These are phyloP conservation scores for Polyplosphaeria fusca DNA, from an alignment of 495 filamentous ascomycete genomes.

Conservation along the genomic window DNA sequence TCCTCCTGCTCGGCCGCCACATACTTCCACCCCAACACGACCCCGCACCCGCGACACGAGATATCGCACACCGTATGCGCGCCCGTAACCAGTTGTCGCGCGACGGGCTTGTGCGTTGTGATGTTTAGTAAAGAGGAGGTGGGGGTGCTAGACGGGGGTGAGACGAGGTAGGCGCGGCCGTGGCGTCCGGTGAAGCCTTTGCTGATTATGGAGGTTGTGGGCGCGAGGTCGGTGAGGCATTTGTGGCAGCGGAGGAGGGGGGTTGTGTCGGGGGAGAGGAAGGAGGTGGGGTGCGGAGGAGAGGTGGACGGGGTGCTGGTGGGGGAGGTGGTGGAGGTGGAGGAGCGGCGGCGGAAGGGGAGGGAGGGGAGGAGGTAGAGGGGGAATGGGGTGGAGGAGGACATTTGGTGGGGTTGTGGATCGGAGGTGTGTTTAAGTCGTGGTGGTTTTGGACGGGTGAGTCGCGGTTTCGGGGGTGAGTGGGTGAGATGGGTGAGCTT, in stretches of 20 bases:
- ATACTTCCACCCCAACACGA: slow-evolving; percentile 89
- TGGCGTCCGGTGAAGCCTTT: slow-evolving; percentile 94
- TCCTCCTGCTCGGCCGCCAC: slow-evolving; percentile 73
- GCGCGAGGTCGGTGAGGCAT: slow-evolving; percentile 73
- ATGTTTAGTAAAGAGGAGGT: slow-evolving; percentile 53
- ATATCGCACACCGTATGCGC: slow-evolving; percentile 46
- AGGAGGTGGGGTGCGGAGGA: slow-evolving; percentile 37
- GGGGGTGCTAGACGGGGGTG: slow-evolving; percentile 44
- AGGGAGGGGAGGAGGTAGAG: slow-evolving; percentile 55
- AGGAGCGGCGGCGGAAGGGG: slow-evolving; percentile 48
- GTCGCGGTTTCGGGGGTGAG: no score
- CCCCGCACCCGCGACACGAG: slow-evolving; percentile 59
- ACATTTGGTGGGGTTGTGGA: background rate
- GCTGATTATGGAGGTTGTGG: slow-evolving; percentile 74
- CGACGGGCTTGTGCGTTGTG: slow-evolving; percentile 58
- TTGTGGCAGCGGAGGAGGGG: slow-evolving; percentile 68
- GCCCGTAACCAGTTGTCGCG: slow-evolving; percentile 75
- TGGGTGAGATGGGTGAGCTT: no score
- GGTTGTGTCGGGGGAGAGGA: slow-evolving; percentile 46
- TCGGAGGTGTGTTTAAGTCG: no score
- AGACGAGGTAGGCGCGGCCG: slow-evolving; percentile 85
- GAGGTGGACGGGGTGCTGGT: slow-evolving; percentile 21
- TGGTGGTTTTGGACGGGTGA: no score
- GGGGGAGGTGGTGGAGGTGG: slow-evolving; percentile 28
- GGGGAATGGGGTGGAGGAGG: slow-evolving; percentile 42